Evolutionary conservation across 371 early-diverging fungal species (phyloP).

Genomic region (Circinella umbellata): DNA sequence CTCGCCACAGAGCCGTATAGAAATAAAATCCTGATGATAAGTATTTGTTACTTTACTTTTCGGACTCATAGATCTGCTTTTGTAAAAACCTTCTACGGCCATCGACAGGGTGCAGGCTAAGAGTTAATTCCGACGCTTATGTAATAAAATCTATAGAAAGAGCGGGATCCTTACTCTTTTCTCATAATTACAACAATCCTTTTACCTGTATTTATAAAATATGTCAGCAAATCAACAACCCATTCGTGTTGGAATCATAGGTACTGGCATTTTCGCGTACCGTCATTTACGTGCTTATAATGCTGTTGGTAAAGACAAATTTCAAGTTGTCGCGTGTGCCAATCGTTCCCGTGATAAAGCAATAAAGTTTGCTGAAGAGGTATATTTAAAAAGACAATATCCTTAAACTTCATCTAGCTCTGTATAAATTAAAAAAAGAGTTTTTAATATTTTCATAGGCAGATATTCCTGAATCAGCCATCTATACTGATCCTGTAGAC

Average conservation of each 20-base stretch:
- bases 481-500: conserved; percentile 43
- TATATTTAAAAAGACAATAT: conserved; percentile 3
- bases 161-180: too few relatives aligned
- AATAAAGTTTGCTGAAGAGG: conserved; percentile 49
- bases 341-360: conserved; percentile 57
- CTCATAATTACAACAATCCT: neutral
- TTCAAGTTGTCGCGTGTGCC: conserved; percentile 51
- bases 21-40: too few relatives aligned
- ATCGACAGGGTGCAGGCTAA: too few relatives aligned
- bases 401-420: too few relatives aligned
- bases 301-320: conserved; percentile 44
- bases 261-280: conserved; percentile 58
- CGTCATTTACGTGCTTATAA: conserved; percentile 52
- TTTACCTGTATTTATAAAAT: neutral
- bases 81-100: too few relatives aligned
- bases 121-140: too few relatives aligned
- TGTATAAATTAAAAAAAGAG: too few relatives aligned
- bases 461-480: conserved; percentile 45
- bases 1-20: too few relatives aligned
- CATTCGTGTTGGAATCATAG: conserved; percentile 53
- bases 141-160: too few relatives aligned
- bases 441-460: conserved; percentile 26
- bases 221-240: conserved; percentile 21
- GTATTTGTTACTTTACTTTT: too few relatives aligned
- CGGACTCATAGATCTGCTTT: too few relatives aligned